Evolutionary conservation across 2,329 filamentous ascomycete species (phyloP), one percentile per base, ranked within the genome.

Genomic region (Nemania sp.): DNA sequence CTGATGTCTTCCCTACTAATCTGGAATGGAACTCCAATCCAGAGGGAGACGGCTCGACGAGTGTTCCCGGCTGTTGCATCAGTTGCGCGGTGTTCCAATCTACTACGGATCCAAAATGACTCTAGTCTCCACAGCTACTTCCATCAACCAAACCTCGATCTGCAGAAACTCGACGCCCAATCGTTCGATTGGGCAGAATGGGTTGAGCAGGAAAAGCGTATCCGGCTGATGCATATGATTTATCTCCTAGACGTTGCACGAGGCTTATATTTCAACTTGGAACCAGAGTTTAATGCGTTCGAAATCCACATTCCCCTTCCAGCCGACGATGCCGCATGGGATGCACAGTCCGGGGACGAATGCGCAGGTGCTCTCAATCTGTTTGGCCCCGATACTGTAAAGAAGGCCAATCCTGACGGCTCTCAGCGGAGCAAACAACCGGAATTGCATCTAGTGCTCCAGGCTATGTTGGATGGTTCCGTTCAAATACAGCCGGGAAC

Each of bases 281-380:
- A 84, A 10, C 86, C 90, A 15, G 83, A 87, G 52, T 87, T 93
- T 49, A 88, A 92, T 66, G 80, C 85, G 8, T 83, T 89, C 38
- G 90, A 93, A 72, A 84, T 93, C 58, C 83, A 84, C 32, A 78
- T 93, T 43, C 90, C 90, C n/a, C 80, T 94, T 5, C 91, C 92
- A 8, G 86, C 87, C 15, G 91, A 93, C 73, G 92, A 93, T 77
- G 89, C 89, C 18, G 88, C 89, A 2, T 93, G 91, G 91, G 91
- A 93, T 72, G 91, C 91, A 3, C 82, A 80, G 35, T 86, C 83
- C 45, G 79, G 82, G 5, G 78, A 84, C 18, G 86, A 89, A 43
- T 93, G 91, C 76, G 89, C 88, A 24, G 84, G 87, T 70, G 88
- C 90, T 6, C 80, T 93, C 3, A 90, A 90, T 4, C 78, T 93